Conservation (phyloP, 805 yeast species). For the Spathaspora girioi region DNA sequence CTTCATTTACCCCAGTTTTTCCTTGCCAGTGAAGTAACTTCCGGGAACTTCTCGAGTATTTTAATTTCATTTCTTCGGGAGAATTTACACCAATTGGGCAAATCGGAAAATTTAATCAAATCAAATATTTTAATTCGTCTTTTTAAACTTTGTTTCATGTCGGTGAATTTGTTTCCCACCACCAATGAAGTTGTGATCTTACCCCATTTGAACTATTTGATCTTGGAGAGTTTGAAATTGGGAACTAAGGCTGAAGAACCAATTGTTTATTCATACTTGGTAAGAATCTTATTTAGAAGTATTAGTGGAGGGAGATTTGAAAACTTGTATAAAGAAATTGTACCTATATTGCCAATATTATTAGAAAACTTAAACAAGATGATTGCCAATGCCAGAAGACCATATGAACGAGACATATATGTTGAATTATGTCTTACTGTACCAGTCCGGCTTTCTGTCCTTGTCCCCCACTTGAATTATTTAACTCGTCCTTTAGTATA, state of each 20-base stretch:
- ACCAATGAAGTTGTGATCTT: constrained; percentile 83
- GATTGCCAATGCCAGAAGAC: constrained; percentile 76
- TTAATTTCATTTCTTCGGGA: constrained; percentile 71
- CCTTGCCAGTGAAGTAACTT: constrained; percentile 89
- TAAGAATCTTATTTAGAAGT: constrained; percentile 85
- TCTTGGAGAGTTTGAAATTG: constrained; percentile 70
- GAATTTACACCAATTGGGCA: constrained; percentile 75
- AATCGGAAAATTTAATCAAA: constrained; percentile 61
- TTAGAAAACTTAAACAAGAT: constrained; percentile 82
- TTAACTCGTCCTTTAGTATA: constrained; percentile 88
- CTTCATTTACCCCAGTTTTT: constrained; percentile 92
- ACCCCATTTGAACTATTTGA: constrained; percentile 83
- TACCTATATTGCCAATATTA: constrained; percentile 84
- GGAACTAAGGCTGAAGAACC: constrained; percentile 91
- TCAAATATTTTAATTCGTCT: constrained; percentile 80
- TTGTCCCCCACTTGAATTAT: constrained; percentile 88
- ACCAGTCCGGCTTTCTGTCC: constrained; percentile 88
- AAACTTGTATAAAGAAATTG: constrained; percentile 83
- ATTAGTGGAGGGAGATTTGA: constrained; percentile 98
- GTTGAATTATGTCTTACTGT: constrained; percentile 94
- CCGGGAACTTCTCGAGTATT: constrained; percentile 86
- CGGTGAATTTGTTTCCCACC: constrained; percentile 85
- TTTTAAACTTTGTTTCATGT: constrained; percentile 92
- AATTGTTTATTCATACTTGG: constrained; percentile 79
- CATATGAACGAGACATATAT: constrained; percentile 89